Percentiles rank a stretch among this genome's conserved stretches.
Conservation (phyloP, 345 rosid species). For the Euphorbia lathyris region DNA sequence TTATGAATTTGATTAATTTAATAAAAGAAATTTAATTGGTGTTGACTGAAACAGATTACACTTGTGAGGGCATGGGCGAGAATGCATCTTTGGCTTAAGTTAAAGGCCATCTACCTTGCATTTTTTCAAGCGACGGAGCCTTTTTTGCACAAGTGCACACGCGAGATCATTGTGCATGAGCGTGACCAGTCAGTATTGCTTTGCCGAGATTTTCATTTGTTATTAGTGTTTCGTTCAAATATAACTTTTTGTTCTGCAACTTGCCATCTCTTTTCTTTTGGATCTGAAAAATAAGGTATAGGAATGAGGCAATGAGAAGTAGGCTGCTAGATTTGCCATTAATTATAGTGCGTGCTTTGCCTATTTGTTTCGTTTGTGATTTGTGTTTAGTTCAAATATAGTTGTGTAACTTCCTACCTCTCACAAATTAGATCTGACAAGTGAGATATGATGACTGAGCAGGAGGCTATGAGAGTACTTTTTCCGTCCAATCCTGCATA, state of each 20-base stretch:
- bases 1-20: background rate
- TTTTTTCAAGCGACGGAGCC: slow-evolving; percentile 79
- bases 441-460: too few relatives aligned
- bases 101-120: slow-evolving; percentile 57
- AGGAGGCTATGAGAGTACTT: too few relatives aligned
- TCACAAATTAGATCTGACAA: too few relatives aligned
- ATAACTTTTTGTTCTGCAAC: background rate
- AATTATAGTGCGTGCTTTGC: too few relatives aligned
- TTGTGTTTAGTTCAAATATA: too few relatives aligned
- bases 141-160: too few relatives aligned
- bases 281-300: background rate
- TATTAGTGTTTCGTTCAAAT: background rate
- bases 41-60: slow-evolving; percentile 56
- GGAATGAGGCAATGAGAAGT: background rate
- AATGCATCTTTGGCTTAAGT: slow-evolving; percentile 91
- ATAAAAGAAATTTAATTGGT: background rate
- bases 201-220: slow-evolving; percentile 9
- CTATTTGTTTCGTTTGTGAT: too few relatives aligned
- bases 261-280: background rate
- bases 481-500: background rate
- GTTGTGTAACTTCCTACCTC: too few relatives aligned
- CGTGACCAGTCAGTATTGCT: slow-evolving; percentile 83
- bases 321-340: background rate
- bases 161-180: slow-evolving; percentile 90
- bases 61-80: slow-evolving; percentile 71